Evolutionary conservation across 2,329 filamentous ascomycete genomes (phyloP).

Genomic region (Ophiosphaerella korrae): DNA sequence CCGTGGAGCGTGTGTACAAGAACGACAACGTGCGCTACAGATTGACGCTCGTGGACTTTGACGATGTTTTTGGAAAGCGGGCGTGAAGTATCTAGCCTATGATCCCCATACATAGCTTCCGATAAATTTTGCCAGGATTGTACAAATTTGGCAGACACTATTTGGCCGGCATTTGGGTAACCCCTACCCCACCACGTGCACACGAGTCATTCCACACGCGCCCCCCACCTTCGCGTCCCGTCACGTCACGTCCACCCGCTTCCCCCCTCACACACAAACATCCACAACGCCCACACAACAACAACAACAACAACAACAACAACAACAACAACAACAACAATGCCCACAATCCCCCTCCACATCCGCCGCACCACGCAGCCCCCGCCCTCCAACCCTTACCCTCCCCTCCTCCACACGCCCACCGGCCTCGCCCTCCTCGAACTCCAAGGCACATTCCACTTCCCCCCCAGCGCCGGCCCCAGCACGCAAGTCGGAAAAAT

Average conservation of each 20-base stretch:
- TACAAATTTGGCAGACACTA: too few relatives aligned
- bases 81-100: conserved; percentile 18
- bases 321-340: conserved; percentile 10
- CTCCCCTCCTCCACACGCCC: conserved; percentile 83
- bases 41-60: conserved; percentile 70
- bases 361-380: neutral
- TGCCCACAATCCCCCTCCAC: conserved; percentile 41
- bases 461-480: conserved; percentile 56
- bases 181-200: neutral
- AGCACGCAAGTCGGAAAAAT: conserved; percentile 70
- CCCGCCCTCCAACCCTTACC: conserved; percentile 64
- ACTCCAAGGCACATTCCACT: conserved; percentile 88
- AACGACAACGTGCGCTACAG: conserved; percentile 74
- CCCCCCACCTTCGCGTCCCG: neutral
- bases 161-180: too few relatives aligned
- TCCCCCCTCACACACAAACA: too few relatives aligned
- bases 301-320: neutral
- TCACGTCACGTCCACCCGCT: too few relatives aligned
- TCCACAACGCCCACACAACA: neutral
- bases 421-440: conserved; percentile 88
- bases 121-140: neutral
- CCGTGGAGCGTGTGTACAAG: conserved; percentile 67
- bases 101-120: neutral
- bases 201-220: neutral
- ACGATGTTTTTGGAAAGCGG: conserved; percentile 67